Evolutionary conservation across 306 rosid genomes (phyloP).

Genomic region (Abrus precatorius): DNA sequence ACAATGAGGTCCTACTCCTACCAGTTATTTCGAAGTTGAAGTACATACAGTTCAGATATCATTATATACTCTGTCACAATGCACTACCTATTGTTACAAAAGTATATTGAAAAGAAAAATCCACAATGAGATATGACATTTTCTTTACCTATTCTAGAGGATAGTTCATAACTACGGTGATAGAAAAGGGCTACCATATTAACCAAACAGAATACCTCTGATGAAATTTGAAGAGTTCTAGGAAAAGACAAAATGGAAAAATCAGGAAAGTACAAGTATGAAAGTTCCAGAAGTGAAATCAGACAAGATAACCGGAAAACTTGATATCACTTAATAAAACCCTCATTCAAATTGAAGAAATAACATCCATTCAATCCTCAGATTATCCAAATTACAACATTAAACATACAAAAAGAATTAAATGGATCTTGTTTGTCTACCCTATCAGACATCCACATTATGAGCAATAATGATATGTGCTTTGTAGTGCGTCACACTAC

Average conservation of each 20-base stretch:
- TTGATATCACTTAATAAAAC: not conserved
- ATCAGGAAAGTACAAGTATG: not conserved
- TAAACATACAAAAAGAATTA: conserved; percentile 13
- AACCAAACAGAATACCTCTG: not conserved
- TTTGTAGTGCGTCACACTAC: not conserved
- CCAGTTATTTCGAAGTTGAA: not conserved
- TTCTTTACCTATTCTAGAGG: not conserved
- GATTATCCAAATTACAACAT: conserved; percentile 11
- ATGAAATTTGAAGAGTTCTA: conserved; percentile 13
- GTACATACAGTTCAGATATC: conserved; percentile 13
- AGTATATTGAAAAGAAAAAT: not conserved
- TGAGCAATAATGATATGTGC: conserved; percentile 7
- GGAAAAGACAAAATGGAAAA: not conserved
- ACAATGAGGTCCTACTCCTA: conserved; percentile 14
- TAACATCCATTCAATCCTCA: not conserved
- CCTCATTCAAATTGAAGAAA: conserved; percentile 15
- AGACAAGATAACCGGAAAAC: not conserved
- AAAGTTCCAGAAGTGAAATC: conserved; percentile 25
- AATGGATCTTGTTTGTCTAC: not conserved
- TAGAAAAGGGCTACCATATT: conserved; percentile 15
- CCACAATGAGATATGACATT: conserved; percentile 2
- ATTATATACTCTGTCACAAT: conserved; percentile 16
- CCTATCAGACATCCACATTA: not conserved
- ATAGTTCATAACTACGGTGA: conserved; percentile 23
- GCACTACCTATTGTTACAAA: conserved; percentile 20